Conservation (phyloP, 164 flowering plant species). For the Berberis vulgaris region DNA sequence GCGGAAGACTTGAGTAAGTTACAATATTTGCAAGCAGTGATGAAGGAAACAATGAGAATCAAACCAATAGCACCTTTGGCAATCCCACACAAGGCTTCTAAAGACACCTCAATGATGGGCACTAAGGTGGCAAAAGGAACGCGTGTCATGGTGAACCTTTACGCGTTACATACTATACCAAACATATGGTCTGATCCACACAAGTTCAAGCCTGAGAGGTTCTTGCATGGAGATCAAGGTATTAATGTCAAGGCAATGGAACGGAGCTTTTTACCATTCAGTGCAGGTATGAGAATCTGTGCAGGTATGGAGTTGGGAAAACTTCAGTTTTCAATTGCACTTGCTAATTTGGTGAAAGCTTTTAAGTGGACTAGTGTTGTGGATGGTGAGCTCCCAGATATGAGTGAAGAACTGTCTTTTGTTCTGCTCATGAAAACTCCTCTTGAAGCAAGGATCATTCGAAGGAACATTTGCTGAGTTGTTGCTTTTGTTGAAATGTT, state of each 20-base stretch:
- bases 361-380: constrained; percentile 10
- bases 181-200: constrained; percentile 11
- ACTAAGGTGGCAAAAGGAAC: constrained; percentile 12
- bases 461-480: no score
- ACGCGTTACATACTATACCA: constrained; percentile 8
- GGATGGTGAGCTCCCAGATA: constrained; percentile 13
- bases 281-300: constrained; percentile 15
- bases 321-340: constrained; percentile 10
- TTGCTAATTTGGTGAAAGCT: constrained; percentile 15
- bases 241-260: not conserved
- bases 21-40: constrained; percentile 12
- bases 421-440: constrained; percentile 16
- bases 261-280: constrained; percentile 14
- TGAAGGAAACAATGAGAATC: constrained; percentile 11
- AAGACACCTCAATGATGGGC: constrained; percentile 9
- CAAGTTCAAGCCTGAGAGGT: constrained; percentile 14
- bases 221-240: not conserved
- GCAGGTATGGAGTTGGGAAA: constrained; percentile 19
- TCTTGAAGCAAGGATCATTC: constrained; percentile 15
- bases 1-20: constrained; percentile 8
- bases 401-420: constrained; percentile 14
- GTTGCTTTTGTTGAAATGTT: no score
- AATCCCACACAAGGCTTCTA: constrained; percentile 4
- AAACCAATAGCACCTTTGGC: constrained; percentile 9
- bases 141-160: constrained; percentile 11